These are phyloP conservation scores for Saksenaea vasiformis DNA, from an alignment of 371 early-diverging fungal species.

Conservation along the genomic window DNA sequence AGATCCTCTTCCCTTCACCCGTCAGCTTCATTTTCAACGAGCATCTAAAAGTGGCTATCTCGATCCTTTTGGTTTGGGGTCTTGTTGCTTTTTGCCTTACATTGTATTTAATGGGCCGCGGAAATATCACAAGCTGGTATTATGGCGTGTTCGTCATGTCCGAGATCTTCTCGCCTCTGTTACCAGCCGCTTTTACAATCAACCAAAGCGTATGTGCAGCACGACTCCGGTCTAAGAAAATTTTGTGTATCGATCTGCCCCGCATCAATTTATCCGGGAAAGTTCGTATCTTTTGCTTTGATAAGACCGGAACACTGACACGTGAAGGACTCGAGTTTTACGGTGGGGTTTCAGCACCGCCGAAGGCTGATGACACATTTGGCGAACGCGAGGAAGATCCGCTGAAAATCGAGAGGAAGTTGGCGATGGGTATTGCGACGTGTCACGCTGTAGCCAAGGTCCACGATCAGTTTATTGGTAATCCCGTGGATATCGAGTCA, in stretches of 20 bases:
- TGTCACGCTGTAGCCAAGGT: slow-evolving; percentile 80
- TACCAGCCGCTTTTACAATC: slow-evolving; percentile 73
- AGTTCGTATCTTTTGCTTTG: slow-evolving; percentile 87
- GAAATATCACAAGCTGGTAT: slow-evolving; percentile 56
- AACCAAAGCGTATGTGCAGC: slow-evolving; percentile 71
- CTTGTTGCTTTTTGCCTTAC: slow-evolving; percentile 53
- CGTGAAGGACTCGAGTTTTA: slow-evolving; percentile 74
- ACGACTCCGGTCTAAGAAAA: slow-evolving; percentile 59
- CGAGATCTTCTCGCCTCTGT: slow-evolving; percentile 64
- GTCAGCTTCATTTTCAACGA: slow-evolving; percentile 73
- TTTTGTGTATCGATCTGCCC: slow-evolving; percentile 71
- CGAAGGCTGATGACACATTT: background rate
- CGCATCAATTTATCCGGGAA: slow-evolving; percentile 88
- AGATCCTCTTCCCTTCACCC: slow-evolving; percentile 71
- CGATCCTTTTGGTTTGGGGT: slow-evolving; percentile 65
- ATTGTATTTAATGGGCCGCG: slow-evolving; percentile 56
- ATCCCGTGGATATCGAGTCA: slow-evolving; percentile 89
- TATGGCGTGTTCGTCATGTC: slow-evolving; percentile 68
- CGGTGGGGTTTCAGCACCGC: slow-evolving; percentile 18
- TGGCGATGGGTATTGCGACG: slow-evolving; percentile 64
- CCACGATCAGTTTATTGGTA: slow-evolving; percentile 71
- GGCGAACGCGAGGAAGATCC: slow-evolving; percentile 21
- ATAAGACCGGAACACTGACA: slow-evolving; percentile 86
- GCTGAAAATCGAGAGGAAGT: slow-evolving; percentile 18
- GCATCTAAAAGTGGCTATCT: slow-evolving; percentile 70